These are phyloP conservation scores for Leccinum truebloodii DNA, from an alignment of 768 basidiomycete species.

Conservation along the genomic window DNA sequence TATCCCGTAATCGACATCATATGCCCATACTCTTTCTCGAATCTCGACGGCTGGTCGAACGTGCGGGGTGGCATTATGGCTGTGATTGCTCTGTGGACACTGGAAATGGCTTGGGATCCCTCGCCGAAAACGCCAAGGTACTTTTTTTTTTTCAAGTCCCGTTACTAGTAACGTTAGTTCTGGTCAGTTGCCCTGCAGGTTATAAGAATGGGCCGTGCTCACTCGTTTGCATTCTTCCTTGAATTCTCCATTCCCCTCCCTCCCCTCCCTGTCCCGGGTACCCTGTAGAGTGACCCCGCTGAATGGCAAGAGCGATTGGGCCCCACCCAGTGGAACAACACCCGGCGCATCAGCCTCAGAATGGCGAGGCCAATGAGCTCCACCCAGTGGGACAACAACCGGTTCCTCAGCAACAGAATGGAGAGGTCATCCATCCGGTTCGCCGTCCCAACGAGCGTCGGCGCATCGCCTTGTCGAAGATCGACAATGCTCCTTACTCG, in stretches of 20 bases:
- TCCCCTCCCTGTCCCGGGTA: background rate
- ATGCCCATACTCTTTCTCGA: background rate
- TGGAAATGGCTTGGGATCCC: background rate
- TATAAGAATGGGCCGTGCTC: background rate
- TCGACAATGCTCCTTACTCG: constrained; percentile 5
- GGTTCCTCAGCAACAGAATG: background rate
- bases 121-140: background rate
- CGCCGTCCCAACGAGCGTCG: background rate
- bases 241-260: background rate
- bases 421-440: background rate
- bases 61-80: background rate
- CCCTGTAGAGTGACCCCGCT: background rate
- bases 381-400: background rate
- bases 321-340: background rate
- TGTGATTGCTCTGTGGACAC: background rate
- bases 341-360: background rate
- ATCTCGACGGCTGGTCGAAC: background rate
- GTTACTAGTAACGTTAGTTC: background rate
- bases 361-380: background rate
- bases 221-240: background rate
- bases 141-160: background rate
- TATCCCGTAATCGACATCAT: background rate
- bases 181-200: background rate
- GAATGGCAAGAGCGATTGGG: background rate
- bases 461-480: background rate